A percentile compares a stretch with the other conserved stretches of the same genome.
phyloP scores from a whole-genome alignment of 2,329 filamentous ascomycete species.

The Colletotrichum chlorophyti region DNA sequence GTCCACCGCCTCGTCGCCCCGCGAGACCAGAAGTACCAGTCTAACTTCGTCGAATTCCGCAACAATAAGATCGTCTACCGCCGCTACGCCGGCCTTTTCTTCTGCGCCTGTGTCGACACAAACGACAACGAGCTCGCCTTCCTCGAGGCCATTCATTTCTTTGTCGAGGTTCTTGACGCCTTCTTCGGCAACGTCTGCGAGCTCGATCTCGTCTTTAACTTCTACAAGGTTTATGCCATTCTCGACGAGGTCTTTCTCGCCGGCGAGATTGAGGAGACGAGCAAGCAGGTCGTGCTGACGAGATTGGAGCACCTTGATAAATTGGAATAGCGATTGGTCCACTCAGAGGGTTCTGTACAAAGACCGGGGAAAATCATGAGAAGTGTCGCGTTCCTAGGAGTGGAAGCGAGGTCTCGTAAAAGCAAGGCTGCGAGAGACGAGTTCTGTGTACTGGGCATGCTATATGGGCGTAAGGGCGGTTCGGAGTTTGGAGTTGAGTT shows the following conservation, averaged over 20 bases:
- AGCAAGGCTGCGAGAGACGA: no score
- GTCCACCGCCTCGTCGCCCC: constrained; percentile 97
- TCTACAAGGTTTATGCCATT: constrained; percentile 94
- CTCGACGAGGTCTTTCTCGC: constrained; percentile 98
- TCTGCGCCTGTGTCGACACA: constrained; percentile 98
- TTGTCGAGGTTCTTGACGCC: constrained; percentile 96
- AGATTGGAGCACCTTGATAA: constrained; percentile 95
- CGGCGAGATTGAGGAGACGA: constrained; percentile 98
- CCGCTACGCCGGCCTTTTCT: constrained; percentile 96
- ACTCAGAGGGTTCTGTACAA: no score
- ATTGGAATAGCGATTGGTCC: no score
- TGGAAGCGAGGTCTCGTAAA: not conserved
- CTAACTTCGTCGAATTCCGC: constrained; percentile 97
- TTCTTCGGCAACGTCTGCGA: constrained; percentile 99
- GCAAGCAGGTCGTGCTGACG: constrained; percentile 96
- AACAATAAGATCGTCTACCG: constrained; percentile 98
- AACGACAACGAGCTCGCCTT: constrained; percentile 99
- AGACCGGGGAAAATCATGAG: no score
- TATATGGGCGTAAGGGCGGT: constrained; percentile 11
- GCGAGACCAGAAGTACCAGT: constrained; percentile 98
- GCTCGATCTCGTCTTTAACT: constrained; percentile 86
- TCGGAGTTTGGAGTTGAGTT: constrained; percentile 24
- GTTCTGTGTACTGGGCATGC: not conserved
- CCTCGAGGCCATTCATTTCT: constrained; percentile 98
- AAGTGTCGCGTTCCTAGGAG: no score